These are phyloP conservation scores for Ceriops tagal DNA, from an alignment of 345 rosid genomes.

Conservation along the genomic window DNA sequence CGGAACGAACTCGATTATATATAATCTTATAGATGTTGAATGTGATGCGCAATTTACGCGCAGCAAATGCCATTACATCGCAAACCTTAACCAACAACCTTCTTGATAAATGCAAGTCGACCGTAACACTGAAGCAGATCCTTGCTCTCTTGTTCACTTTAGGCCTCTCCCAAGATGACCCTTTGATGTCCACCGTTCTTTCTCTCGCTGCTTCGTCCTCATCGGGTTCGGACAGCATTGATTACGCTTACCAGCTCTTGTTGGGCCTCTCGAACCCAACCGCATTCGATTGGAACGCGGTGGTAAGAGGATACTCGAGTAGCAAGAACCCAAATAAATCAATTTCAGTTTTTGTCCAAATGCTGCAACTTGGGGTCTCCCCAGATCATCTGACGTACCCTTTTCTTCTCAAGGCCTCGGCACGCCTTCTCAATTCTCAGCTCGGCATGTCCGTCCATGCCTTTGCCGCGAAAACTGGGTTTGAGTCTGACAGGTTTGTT, in stretches of 20 bases:
- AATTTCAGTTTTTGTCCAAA: constrained; percentile 42
- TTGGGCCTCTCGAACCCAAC: constrained; percentile 37
- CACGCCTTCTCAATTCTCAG: constrained; percentile 43
- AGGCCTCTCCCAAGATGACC: constrained; percentile 50
- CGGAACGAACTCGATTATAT: no score
- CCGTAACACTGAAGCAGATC: constrained; percentile 43
- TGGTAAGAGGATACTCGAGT: constrained; percentile 58
- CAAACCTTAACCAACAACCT: constrained; percentile 9
- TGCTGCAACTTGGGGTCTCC: constrained; percentile 46
- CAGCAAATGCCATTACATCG: no score
- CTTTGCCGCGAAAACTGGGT: constrained; percentile 46
- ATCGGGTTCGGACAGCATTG: constrained; percentile 32
- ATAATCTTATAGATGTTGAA: no score
- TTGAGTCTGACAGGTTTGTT: constrained; percentile 49
- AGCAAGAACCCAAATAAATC: constrained; percentile 55
- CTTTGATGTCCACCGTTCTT: constrained; percentile 41
- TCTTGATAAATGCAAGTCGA: constrained; percentile 53
- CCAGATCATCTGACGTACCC: constrained; percentile 77
- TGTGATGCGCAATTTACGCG: no score
- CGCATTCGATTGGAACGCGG: constrained; percentile 52
- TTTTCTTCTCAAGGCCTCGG: constrained; percentile 60
- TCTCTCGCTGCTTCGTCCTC: constrained; percentile 49
- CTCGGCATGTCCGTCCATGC: constrained; percentile 48
- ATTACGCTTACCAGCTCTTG: constrained; percentile 47
- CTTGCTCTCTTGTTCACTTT: constrained; percentile 52